Evolutionary conservation across 2,329 filamentous ascomycete species (phyloP).

Genomic region (Fusarium goolgardi): DNA sequence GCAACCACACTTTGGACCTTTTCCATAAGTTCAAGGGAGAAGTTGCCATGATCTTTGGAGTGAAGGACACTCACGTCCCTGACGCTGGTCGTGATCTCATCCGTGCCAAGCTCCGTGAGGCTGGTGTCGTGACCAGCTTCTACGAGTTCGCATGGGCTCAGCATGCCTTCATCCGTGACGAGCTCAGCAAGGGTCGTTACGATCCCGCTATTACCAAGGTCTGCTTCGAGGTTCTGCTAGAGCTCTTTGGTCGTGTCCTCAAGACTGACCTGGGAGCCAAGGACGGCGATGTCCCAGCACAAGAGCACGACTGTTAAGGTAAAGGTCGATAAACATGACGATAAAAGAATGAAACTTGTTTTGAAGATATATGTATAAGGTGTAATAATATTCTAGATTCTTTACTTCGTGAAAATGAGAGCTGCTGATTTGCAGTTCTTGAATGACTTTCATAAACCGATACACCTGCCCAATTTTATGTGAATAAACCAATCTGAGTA

Average conservation of each 20-base stretch:
- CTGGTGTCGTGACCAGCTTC: constrained; percentile 79
- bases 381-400: constrained; percentile 46
- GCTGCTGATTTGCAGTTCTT: constrained; percentile 29
- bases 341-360: neutral
- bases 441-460: constrained; percentile 32
- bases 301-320: constrained; percentile 77
- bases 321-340: neutral
- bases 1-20: constrained; percentile 64
- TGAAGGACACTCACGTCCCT: constrained; percentile 90
- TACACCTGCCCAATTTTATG: constrained; percentile 33
- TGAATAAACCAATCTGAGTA: constrained; percentile 39
- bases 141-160: constrained; percentile 95
- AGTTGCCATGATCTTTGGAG: constrained; percentile 89
- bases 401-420: constrained; percentile 46
- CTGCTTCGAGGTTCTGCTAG: constrained; percentile 90
- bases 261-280: constrained; percentile 81
- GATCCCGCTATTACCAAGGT: constrained; percentile 87
- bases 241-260: constrained; percentile 82
- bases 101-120: constrained; percentile 81
- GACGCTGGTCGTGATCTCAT: constrained; percentile 85
- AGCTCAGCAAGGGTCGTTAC: constrained; percentile 92
- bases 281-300: constrained; percentile 68
- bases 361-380: constrained; percentile 20
- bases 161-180: constrained; percentile 93
- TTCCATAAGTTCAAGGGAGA: constrained; percentile 81